These are phyloP conservation scores for Scopulariopsis brevicaulis DNA, from an alignment of 2,329 filamentous ascomycete genomes.

Conservation along the genomic window DNA sequence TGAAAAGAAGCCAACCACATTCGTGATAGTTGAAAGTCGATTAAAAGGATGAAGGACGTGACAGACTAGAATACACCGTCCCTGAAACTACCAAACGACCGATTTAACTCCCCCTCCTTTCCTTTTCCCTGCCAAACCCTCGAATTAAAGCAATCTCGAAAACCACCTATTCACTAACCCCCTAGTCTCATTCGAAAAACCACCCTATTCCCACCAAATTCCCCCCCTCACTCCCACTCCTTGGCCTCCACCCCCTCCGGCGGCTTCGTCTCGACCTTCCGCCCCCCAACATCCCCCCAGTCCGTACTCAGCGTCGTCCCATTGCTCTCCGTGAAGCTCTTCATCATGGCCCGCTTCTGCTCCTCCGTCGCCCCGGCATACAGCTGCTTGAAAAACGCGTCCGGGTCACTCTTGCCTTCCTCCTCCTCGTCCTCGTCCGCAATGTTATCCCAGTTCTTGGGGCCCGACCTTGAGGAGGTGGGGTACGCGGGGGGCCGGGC, in stretches of 20 bases:
- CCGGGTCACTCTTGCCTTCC: constrained; percentile 44
- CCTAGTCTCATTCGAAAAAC: no score
- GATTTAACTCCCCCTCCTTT: not conserved
- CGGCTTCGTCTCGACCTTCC: constrained; percentile 59
- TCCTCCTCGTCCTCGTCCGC: constrained; percentile 46
- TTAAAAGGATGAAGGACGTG: no score
- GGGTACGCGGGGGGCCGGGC: constrained; percentile 55
- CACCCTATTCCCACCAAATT: no score
- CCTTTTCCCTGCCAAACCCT: not conserved
- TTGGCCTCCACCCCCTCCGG: constrained; percentile 70
- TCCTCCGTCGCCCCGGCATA: constrained; percentile 70
- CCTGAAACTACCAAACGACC: not conserved
- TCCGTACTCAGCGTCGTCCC: constrained; percentile 88
- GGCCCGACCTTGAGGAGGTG: constrained; percentile 70
- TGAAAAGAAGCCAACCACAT: no score
- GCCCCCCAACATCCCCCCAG: constrained; percentile 70
- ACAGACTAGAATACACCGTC: not conserved
- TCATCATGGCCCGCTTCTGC: constrained; percentile 89
- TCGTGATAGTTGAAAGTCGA: no score
- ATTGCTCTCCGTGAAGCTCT: constrained; percentile 89
- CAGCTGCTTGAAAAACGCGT: constrained; percentile 82
- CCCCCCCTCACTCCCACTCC: constrained; percentile 39
- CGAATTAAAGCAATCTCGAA: not conserved
- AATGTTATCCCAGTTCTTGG: constrained; percentile 88
- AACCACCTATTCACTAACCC: no score